Base-by-base conservation (phyloP, 2,329 filamentous ascomycete genomes). In the Aspergillus piperis region DNA sequence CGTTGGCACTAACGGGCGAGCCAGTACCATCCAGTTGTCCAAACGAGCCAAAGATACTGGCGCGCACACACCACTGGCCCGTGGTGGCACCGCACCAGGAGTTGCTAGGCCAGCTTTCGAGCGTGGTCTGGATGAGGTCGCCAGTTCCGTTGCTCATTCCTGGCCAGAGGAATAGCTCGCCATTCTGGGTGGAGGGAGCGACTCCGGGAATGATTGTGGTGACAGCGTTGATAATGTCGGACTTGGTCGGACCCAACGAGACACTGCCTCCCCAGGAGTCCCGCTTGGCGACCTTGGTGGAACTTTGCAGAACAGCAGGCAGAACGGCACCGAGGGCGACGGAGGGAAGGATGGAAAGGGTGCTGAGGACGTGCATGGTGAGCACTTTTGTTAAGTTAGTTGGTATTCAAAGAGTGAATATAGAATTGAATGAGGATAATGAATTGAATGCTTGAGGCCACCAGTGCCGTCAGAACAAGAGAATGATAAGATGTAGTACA, bases 141-240 rank as follows among this genome's bases (percentile, higher is more conserved):
- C 78, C 77, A 3, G 78, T 81, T 41, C 78, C 77, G 62, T 80
- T 81, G 55, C 74, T 77, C 75, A 80, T 80, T 5, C 78, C 78
- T 6, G 77, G 79, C 77, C 76, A 80, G 38, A 80, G 71, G 66
- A 78, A 79, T 0, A 80, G 70, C 32, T 68, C 68, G 3, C 77
- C 77, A 27, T 70, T 73, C 53, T 79, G 77, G 0, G 70, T 72
- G 0, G 70, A 47, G 6, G 78, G 78, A 0, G 77, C 75, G 1
- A 66, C 61, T 21, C 78, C 78, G 1, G 77, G 77, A 38, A 77
- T 74, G n/a, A 80, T 60, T 5, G 73, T 78, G 7, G 78, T 80
- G 13, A 76, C 73, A 4, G 77, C 73, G 36, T 75, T 71, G 64
- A 75, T 63, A 57, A 79, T 80, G 47, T 71, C 73, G 5, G 75